Percentiles rank a stretch among this genome's conserved stretches.
Conservation (phyloP, 148 eudicot genomes). For the Fagopyrum esculentum region DNA sequence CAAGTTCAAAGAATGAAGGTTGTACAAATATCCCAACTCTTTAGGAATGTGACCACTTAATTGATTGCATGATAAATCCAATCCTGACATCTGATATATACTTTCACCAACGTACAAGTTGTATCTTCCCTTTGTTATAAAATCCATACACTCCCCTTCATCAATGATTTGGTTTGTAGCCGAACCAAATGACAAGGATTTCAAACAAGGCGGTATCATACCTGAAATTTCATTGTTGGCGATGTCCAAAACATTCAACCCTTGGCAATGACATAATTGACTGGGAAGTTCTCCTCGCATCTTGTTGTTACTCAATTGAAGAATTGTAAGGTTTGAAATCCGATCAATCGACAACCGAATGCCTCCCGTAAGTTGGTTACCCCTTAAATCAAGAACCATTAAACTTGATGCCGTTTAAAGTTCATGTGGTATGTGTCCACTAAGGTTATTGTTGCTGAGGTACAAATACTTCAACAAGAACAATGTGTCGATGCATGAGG, state of each 20-base stretch:
- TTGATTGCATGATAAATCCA: constrained; percentile 18
- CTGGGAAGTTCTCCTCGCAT: constrained; percentile 6
- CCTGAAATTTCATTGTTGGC: constrained; percentile 15
- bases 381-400: constrained; percentile 7
- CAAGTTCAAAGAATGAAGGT: constrained; percentile 13
- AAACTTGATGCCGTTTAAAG: not conserved
- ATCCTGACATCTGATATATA: not conserved
- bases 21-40: constrained; percentile 5
- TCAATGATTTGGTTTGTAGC: too few species aligned
- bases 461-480: not conserved
- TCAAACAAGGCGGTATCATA: constrained; percentile 16
- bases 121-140: constrained; percentile 15
- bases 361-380: not conserved
- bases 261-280: not conserved
- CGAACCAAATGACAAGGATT: not conserved
- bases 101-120: not conserved
- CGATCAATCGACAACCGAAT: not conserved
- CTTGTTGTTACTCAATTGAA: constrained; percentile 4
- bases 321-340: not conserved
- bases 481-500: not conserved
- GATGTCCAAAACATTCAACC: constrained; percentile 11
- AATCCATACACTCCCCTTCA: too few species aligned
- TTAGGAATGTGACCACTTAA: constrained; percentile 15
- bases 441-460: not conserved
- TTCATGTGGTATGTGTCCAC: not conserved